A percentile compares a stretch with the other conserved stretches of the same genome.
Conservation (phyloP, 1,284 basidiomycete genomes). For the Mycena citricolor region DNA sequence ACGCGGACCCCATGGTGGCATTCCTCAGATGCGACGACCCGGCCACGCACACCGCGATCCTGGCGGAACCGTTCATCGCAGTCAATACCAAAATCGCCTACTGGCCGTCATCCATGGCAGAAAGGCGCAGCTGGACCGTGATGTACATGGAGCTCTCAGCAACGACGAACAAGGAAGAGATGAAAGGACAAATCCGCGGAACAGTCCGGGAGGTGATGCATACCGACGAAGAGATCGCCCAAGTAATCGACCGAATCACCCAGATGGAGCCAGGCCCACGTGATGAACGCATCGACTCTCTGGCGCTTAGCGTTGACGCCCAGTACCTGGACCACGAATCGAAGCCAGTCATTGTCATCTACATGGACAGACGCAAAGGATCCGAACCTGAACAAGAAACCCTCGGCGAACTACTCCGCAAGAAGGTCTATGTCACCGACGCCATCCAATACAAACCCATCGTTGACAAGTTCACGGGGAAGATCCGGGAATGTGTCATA, state of each 20-base stretch:
- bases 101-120: too few relatives aligned
- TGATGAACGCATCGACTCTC: not conserved
- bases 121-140: not conserved
- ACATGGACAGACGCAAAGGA: not conserved
- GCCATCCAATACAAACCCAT: not conserved
- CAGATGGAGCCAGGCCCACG: not conserved
- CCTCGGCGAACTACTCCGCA: not conserved
- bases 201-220: not conserved
- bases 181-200: not conserved
- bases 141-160: not conserved
- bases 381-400: not conserved
- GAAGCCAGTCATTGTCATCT: not conserved
- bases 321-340: not conserved
- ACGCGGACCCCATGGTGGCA: too few relatives aligned
- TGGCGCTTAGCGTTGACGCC: constrained; percentile 3
- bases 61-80: not conserved
- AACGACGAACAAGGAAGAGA: not conserved
- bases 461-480: not conserved
- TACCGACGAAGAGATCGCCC: not conserved
- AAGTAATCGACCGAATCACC: not conserved
- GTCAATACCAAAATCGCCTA: not conserved
- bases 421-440: too few relatives aligned
- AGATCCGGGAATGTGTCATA: not conserved
- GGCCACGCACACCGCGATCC: too few relatives aligned
- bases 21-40: too few relatives aligned